A percentile compares a stretch with the other conserved stretches of the same genome.
phyloP scores from a whole-genome alignment of 164 flowering plant species.

The Umbellularia californica region DNA sequence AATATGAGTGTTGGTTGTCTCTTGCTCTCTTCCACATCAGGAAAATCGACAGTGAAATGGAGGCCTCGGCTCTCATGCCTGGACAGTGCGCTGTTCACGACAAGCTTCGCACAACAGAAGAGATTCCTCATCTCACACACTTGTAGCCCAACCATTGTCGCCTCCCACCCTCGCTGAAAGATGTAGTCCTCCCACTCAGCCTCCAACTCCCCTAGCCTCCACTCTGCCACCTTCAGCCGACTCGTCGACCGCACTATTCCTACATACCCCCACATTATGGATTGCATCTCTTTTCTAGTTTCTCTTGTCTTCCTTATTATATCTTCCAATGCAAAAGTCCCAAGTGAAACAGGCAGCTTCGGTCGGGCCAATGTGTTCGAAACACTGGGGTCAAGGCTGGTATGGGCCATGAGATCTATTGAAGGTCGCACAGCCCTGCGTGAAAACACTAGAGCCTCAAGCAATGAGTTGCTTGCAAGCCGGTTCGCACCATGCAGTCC shows the following conservation, averaged over 20 bases:
- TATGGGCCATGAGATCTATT: slow-evolving; percentile 50
- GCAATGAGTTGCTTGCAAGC: slow-evolving; percentile 92
- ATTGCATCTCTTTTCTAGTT: slow-evolving; percentile 60
- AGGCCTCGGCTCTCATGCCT: slow-evolving; percentile 97
- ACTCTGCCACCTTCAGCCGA: slow-evolving; percentile 63
- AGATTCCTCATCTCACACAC: slow-evolving; percentile 95
- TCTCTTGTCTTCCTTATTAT: slow-evolving; percentile 41
- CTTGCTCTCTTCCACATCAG: slow-evolving; percentile 75
- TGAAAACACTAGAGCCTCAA: slow-evolving; percentile 95
- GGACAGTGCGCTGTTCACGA: slow-evolving; percentile 83
- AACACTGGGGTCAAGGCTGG: slow-evolving; percentile 26
- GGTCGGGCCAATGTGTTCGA: slow-evolving; percentile 59
- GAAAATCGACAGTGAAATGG: slow-evolving; percentile 85
- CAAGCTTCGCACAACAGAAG: slow-evolving; percentile 86
- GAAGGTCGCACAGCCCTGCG: slow-evolving; percentile 86
- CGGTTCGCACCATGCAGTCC: slow-evolving; percentile 99
- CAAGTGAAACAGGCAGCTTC: slow-evolving; percentile 45
- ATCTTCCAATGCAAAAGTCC: slow-evolving; percentile 26
- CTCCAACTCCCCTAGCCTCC: slow-evolving; percentile 64
- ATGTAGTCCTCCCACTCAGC: slow-evolving; percentile 73
- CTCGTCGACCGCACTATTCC: slow-evolving; percentile 85
- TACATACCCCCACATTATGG: slow-evolving; percentile 86
- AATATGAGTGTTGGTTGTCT: slow-evolving; percentile 82
- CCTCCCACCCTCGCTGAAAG: slow-evolving; percentile 74
- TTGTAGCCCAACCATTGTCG: slow-evolving; percentile 79